Conservation (phyloP, 352 stramenopile species). For the Phytophthora sansomeana region DNA sequence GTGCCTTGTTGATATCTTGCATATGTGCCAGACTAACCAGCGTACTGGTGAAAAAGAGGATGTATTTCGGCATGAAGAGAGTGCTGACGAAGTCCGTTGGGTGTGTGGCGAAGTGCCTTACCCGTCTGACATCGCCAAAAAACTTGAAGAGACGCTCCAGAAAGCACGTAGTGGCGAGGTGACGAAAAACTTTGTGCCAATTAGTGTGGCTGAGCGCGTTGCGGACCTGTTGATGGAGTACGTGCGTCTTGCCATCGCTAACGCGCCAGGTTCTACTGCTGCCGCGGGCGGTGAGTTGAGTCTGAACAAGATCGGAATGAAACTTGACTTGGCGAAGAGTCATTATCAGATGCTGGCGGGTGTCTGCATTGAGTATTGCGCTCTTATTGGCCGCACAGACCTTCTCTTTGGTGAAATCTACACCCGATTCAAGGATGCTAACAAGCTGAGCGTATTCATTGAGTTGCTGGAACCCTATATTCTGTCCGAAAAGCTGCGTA, state of each 20-base stretch:
- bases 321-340: conserved; percentile 91
- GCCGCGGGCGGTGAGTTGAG: conserved; percentile 45
- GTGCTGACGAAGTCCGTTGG: conserved; percentile 86
- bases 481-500: conserved; percentile 92
- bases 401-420: conserved; percentile 91
- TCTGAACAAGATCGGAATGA: conserved; percentile 73
- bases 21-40: conserved; percentile 92
- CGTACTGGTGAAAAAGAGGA: conserved; percentile 89
- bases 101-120: conserved; percentile 85
- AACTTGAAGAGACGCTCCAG: conserved; percentile 87
- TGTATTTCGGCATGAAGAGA: conserved; percentile 86
- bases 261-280: conserved; percentile 60
- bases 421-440: conserved; percentile 81
- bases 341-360: conserved; percentile 97
- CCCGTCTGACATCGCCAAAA: conserved; percentile 78
- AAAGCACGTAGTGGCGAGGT: conserved; percentile 83
- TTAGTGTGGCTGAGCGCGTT: conserved; percentile 89
- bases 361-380: conserved; percentile 96
- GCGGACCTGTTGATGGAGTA: conserved; percentile 92
- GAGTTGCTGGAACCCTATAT: conserved; percentile 96
- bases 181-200: conserved; percentile 91
- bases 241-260: conserved; percentile 87
- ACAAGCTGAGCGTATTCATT: conserved; percentile 91
- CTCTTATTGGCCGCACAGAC: conserved; percentile 87
- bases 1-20: conserved; percentile 89